Percentiles rank a stretch among this genome's conserved stretches.
Evolutionary conservation across 192 early-diverging fungal genomes (phyloP).

Genomic region (Backusella psychrophila): DNA sequence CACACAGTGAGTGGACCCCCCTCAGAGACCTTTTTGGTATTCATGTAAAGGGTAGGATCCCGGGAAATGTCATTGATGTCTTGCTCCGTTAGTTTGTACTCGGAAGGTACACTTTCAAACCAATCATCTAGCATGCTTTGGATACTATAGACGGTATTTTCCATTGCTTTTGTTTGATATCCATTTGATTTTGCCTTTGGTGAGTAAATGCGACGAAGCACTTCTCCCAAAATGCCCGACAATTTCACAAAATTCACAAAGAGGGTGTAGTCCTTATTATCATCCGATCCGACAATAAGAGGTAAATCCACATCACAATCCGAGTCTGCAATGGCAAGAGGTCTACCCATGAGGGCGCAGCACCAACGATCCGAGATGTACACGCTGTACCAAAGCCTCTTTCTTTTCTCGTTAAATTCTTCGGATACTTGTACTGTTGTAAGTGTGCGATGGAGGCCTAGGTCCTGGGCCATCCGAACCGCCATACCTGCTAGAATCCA

Average conservation of each 20-base stretch:
- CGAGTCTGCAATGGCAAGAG: constrained; percentile 44
- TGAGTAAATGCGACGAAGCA: constrained; percentile 34
- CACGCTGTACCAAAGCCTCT: constrained; percentile 70
- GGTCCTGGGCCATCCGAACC: constrained; percentile 73
- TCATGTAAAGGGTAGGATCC: background rate
- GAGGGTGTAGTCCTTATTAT: constrained; percentile 8
- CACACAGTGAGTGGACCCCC: constrained; percentile 29
- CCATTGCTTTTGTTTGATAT: constrained; percentile 6
- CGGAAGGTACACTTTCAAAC: constrained; percentile 18
- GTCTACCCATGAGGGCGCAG: constrained; percentile 37
- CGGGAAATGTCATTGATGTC: background rate
- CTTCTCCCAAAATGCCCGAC: constrained; percentile 32
- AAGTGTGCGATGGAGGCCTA: constrained; percentile 72
- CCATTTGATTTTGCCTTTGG: constrained; percentile 29
- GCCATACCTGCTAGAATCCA: constrained; percentile 49
- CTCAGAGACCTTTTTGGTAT: background rate
- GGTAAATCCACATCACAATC: constrained; percentile 40
- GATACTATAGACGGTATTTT: constrained; percentile 23
- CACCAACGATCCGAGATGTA: constrained; percentile 68
- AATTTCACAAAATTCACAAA: constrained; percentile 36
- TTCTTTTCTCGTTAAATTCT: constrained; percentile 55
- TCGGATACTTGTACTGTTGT: constrained; percentile 40
- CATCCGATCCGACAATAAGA: background rate
- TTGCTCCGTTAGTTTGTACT: constrained; percentile 13
- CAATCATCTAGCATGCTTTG: constrained; percentile 31